phyloP scores from a whole-genome alignment of 2,329 filamentous ascomycete species.

The Ilyonectria robusta region DNA sequence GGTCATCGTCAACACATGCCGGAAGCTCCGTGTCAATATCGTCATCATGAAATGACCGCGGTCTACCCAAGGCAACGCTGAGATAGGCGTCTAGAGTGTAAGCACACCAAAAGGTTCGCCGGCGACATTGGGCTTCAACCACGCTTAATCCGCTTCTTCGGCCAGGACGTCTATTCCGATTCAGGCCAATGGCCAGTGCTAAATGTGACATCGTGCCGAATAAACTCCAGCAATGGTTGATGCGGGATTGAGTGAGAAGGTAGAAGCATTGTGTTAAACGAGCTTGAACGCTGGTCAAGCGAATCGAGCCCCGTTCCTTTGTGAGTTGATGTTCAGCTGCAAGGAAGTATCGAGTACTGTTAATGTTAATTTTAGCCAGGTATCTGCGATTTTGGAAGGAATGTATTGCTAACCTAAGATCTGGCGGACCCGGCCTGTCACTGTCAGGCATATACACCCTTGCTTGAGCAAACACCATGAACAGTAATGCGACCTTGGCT shows the following conservation, averaged over 20 bases:
- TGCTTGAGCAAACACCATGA: conserved; percentile 67
- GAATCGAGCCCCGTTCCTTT: conserved; percentile 55
- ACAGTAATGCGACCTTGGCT: conserved; percentile 59
- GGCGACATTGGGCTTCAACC: conserved; percentile 41
- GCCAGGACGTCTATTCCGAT: conserved; percentile 36
- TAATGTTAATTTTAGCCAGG: not conserved
- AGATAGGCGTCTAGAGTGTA: conserved; percentile 45
- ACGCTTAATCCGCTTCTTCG: conserved; percentile 33
- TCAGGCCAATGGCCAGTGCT: conserved; percentile 53
- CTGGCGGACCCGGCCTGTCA: conserved; percentile 43
- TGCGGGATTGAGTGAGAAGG: conserved; percentile 59
- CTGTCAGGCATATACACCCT: conserved; percentile 55
- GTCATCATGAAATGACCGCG: conserved; percentile 44
- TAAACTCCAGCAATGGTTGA: conserved; percentile 63
- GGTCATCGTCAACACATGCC: conserved; percentile 40
- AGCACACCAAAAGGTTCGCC: conserved; percentile 45
- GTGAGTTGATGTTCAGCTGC: conserved; percentile 56
- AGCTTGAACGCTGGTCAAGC: conserved; percentile 58
- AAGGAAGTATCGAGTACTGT: conserved; percentile 42
- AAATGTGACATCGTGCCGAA: conserved; percentile 61
- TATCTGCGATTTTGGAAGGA: fast-evolving
- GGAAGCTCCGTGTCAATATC: conserved; percentile 46
- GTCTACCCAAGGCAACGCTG: conserved; percentile 42
- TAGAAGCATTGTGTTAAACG: conserved; percentile 60
- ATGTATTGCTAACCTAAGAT: conserved; percentile 36